Percentiles rank a stretch among this genome's conserved stretches.
phyloP scores from a whole-genome alignment of 805 yeast species.

The Zygosaccharomyces rouxii region DNA sequence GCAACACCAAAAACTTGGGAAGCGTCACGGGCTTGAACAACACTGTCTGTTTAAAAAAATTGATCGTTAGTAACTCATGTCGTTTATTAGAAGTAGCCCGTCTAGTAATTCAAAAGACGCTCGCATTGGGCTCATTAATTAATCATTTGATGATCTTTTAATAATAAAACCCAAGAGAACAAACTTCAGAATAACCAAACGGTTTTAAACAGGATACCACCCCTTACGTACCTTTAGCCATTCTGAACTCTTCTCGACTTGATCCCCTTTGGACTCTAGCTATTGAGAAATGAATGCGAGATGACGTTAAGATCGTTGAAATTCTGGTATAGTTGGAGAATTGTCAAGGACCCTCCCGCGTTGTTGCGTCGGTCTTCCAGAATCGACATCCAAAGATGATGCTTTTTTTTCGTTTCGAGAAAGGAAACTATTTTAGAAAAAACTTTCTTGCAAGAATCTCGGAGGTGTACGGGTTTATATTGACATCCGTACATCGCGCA shows the following conservation, averaged over 20 bases:
- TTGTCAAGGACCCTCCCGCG: neutral
- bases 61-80: conserved; percentile 10
- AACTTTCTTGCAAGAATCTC: too few relatives aligned
- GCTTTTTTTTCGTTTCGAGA: neutral
- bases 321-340: neutral
- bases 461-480: neutral
- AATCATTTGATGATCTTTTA: neutral
- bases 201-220: conserved; percentile 40
- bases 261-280: neutral
- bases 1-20: conserved; percentile 99
- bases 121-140: conserved; percentile 1
- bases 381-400: neutral
- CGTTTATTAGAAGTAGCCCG: conserved; percentile 6
- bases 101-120: conserved; percentile 11
- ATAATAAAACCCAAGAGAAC: conserved; percentile 1
- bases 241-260: conserved; percentile 24
- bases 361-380: neutral
- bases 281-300: neutral
- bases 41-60: conserved; percentile 26
- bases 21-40: conserved; percentile 82
- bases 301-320: neutral
- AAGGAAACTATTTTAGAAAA: neutral
- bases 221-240: conserved; percentile 41
- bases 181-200: conserved; percentile 33
- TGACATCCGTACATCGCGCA: neutral